These are phyloP conservation scores for Juncus effusus DNA, from an alignment of 176 grass and related monocot genomes.

Conservation along the genomic window DNA sequence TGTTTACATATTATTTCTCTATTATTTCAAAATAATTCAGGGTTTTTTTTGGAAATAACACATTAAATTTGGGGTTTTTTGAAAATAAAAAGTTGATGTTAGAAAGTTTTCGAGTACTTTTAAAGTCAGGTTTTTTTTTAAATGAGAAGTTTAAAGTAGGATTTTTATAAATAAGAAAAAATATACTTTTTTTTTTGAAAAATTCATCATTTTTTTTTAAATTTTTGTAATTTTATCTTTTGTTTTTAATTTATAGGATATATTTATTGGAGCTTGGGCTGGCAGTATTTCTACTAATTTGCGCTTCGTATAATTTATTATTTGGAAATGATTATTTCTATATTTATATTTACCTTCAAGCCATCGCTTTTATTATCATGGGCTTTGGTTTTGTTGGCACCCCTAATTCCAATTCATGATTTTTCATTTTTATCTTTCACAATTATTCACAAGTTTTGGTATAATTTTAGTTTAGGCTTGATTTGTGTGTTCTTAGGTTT, in stretches of 20 bases:
- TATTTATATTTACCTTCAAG: constrained; percentile 58
- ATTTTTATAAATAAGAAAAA: background rate
- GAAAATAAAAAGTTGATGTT: too few species aligned
- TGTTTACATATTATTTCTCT: too few species aligned
- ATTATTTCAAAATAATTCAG: too few species aligned
- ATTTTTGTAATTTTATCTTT: background rate
- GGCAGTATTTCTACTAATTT: constrained; percentile 44
- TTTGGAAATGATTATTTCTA: constrained; percentile 36
- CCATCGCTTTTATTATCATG: constrained; percentile 48
- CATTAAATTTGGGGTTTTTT: too few species aligned
- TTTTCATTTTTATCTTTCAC: constrained; percentile 15
- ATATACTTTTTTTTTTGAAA: background rate
- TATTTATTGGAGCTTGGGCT: constrained; percentile 46
- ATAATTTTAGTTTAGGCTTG: too few species aligned
- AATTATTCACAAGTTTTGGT: background rate
- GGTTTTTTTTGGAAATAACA: too few species aligned
- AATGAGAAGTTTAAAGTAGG: too few species aligned
- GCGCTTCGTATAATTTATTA: constrained; percentile 42
- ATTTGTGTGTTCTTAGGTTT: too few species aligned
- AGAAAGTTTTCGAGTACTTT: too few species aligned
- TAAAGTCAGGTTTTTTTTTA: too few species aligned
- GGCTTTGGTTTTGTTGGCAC: constrained; percentile 72
- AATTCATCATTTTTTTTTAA: background rate
- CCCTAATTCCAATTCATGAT: constrained; percentile 35
- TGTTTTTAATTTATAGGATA: constrained; percentile 42